Evolutionary conservation across 176 grass and related monocot species (phyloP).

Genomic region (Tuctoria greenei): DNA sequence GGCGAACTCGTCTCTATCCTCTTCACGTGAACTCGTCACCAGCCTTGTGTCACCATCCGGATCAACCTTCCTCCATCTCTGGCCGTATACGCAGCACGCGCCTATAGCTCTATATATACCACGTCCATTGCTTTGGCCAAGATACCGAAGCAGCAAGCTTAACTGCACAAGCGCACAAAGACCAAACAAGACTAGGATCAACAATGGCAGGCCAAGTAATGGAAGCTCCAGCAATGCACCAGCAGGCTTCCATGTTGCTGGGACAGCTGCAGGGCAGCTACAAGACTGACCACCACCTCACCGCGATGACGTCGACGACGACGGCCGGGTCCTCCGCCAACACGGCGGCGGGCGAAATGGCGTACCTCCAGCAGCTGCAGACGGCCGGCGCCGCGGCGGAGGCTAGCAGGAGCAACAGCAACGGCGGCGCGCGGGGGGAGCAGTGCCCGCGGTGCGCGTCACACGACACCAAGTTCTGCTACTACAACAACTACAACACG

Average conservation of each 20-base stretch:
- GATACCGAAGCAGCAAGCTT: background rate
- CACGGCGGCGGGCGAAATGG: conserved; percentile 9
- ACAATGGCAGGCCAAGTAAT: conserved; percentile 32
- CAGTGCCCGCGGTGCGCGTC: conserved; percentile 93
- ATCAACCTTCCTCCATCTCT: background rate
- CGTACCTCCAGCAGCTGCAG: conserved; percentile 36
- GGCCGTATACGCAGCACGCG: background rate
- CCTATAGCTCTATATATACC: background rate
- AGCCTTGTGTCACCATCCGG: background rate
- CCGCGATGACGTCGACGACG: background rate
- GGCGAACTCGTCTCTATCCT: background rate
- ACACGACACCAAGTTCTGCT: conserved; percentile 95
- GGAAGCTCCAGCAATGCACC: conserved; percentile 30
- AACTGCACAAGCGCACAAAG: too few species aligned
- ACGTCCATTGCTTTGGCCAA: background rate
- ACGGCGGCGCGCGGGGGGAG: conserved; percentile 25
- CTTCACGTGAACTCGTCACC: background rate
- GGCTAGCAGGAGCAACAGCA: background rate
- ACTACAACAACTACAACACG: conserved; percentile 98
- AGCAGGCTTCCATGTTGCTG: conserved; percentile 10
- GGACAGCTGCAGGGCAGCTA: background rate
- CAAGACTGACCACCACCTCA: conserved; percentile 15
- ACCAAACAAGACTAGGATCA: too few species aligned
- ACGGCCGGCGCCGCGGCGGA: background rate
- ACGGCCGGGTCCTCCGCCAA: too few species aligned